Evolutionary conservation across 208 protist species (phyloP).

Genomic region (Naegleria fowleri): DNA sequence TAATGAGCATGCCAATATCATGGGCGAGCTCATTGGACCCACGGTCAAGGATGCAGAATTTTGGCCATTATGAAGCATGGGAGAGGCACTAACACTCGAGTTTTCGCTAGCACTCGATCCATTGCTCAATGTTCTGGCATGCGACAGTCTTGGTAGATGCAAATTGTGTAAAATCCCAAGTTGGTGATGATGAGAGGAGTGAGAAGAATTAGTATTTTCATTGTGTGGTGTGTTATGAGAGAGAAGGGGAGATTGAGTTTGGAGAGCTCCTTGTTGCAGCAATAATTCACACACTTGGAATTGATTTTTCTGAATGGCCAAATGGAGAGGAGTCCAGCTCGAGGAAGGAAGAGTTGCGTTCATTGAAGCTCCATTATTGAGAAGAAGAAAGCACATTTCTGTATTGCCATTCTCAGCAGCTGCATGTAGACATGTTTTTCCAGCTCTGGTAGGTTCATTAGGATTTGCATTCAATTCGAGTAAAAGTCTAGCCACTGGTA

Average conservation of each 20-base stretch:
- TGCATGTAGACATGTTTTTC: not conserved
- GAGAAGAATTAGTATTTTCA: not conserved
- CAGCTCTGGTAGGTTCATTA: not conserved
- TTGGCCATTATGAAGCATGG: too few relatives aligned
- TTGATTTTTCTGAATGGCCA: not conserved
- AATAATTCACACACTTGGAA: not conserved
- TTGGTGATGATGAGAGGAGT: not conserved
- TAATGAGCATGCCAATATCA: not conserved
- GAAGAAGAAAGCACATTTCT: not conserved
- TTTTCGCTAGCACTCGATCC: not conserved
- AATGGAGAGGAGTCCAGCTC: not conserved
- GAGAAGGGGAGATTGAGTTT: not conserved
- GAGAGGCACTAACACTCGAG: not conserved
- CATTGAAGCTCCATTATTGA: not conserved
- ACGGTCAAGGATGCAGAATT: not conserved
- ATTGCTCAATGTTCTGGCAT: not conserved
- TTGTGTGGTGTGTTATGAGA: not conserved
- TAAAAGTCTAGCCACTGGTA: not conserved
- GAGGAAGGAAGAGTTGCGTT: not conserved
- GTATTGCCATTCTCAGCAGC: not conserved
- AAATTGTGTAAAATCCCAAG: not conserved
- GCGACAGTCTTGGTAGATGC: not conserved
- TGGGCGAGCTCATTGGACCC: not conserved
- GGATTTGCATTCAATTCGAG: not conserved
- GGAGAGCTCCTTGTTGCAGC: not conserved